Conservation (phyloP, 805 yeast genomes). For the Barnettozyma pratensis region DNA sequence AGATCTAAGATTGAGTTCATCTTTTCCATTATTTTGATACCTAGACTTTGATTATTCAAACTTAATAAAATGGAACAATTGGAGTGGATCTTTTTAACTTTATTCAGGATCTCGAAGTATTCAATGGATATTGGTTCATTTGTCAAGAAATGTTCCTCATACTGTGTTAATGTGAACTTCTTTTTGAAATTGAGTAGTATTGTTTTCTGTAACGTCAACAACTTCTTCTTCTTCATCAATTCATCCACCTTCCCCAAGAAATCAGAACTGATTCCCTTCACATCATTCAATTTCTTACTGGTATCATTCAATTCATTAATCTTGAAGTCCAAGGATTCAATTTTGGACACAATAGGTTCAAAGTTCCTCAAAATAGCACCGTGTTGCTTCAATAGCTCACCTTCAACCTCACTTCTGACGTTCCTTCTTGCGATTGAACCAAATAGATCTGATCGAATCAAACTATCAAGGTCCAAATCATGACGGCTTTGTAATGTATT, state of each 20-base stretch:
- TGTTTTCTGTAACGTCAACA: conserved; percentile 39
- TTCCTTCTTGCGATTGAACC: conserved; percentile 61
- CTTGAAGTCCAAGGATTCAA: conserved; percentile 25
- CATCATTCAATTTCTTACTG: conserved; percentile 11
- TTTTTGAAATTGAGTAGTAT: conserved; percentile 49
- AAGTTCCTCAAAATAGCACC: conserved; percentile 41
- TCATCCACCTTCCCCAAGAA: conserved; percentile 15
- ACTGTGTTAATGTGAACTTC: conserved; percentile 62
- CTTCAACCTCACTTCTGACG: conserved; percentile 55
- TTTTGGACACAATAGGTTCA: conserved; percentile 39
- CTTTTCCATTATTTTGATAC: conserved; percentile 57
- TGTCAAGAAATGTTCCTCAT: conserved; percentile 58
- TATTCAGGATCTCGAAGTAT: conserved; percentile 55
- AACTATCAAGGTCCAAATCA: conserved; percentile 15
- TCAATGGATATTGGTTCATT: conserved; percentile 38
- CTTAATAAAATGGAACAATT: conserved; percentile 69
- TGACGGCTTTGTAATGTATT: conserved; percentile 30
- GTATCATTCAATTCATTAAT: conserved; percentile 18
- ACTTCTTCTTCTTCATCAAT: conserved; percentile 17
- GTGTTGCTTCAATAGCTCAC: conserved; percentile 53
- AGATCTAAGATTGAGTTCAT: conserved; percentile 45
- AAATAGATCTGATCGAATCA: conserved; percentile 32
- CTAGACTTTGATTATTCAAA: conserved; percentile 60
- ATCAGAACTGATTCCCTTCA: conserved; percentile 12
- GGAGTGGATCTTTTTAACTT: conserved; percentile 59